Evolutionary conservation across 2,329 filamentous ascomycete species (phyloP).

Genomic region (Fusarium caatingaense): DNA sequence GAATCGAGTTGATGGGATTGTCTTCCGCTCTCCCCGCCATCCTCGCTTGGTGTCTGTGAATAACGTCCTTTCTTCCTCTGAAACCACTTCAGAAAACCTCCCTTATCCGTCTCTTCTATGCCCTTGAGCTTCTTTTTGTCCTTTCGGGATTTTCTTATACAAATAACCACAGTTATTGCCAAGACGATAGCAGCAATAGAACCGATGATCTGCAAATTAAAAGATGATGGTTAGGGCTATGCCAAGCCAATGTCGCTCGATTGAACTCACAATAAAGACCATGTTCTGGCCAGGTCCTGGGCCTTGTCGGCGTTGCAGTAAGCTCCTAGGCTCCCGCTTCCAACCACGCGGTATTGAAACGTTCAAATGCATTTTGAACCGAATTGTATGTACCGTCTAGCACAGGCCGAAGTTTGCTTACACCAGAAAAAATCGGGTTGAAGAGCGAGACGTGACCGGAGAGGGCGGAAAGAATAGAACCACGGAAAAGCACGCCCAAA

Average conservation of each 20-base stretch:
- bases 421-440: constrained; percentile 8
- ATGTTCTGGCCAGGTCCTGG: constrained; percentile 26
- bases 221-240: constrained; percentile 6
- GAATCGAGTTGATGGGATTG: constrained; percentile 45
- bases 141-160: constrained; percentile 12
- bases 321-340: constrained; percentile 20
- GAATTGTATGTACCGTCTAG: constrained; percentile 34
- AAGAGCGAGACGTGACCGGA: constrained; percentile 7
- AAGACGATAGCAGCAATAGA: constrained; percentile 28
- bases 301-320: constrained; percentile 17
- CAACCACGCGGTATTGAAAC: constrained; percentile 39
- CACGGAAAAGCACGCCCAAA: constrained; percentile 14
- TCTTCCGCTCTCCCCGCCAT: constrained; percentile 41
- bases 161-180: constrained; percentile 25
- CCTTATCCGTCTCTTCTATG: constrained; percentile 34
- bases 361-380: constrained; percentile 40
- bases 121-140: constrained; percentile 34
- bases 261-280: constrained; percentile 42
- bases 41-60: constrained; percentile 48
- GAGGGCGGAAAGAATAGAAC: constrained; percentile 15
- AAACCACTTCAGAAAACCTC: constrained; percentile 33
- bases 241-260: background rate
- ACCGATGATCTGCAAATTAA: constrained; percentile 35
- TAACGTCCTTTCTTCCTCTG: constrained; percentile 42
- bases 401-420: constrained; percentile 10